Percentiles rank a stretch among this genome's conserved stretches.
These are phyloP conservation scores for Phytophthora pinifolia DNA, from an alignment of 352 stramenopile species.

Conservation along the genomic window DNA sequence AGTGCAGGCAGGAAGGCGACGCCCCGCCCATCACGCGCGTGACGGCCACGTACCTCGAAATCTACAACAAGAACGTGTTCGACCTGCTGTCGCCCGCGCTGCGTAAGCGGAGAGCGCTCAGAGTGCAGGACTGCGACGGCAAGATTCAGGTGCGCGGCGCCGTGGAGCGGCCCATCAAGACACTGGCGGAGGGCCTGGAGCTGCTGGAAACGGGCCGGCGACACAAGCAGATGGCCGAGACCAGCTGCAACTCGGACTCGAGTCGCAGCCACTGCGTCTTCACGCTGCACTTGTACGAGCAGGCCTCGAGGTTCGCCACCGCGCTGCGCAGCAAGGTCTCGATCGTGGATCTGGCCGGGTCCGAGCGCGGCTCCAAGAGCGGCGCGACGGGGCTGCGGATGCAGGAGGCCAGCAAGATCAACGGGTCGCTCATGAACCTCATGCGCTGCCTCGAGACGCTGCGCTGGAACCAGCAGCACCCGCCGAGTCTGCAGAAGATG, in stretches of 20 bases:
- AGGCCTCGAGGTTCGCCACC: slow-evolving; percentile 18
- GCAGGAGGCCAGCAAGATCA: slow-evolving; percentile 98
- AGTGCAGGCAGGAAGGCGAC: slow-evolving; percentile 40
- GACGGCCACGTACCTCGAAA: slow-evolving; percentile 96
- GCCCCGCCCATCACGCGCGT: slow-evolving; percentile 43
- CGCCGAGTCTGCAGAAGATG: slow-evolving; percentile 75
- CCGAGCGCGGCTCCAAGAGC: slow-evolving; percentile 72
- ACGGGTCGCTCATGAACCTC: slow-evolving; percentile 97
- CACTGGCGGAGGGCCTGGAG: slow-evolving; percentile 67
- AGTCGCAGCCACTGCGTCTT: slow-evolving; percentile 92
- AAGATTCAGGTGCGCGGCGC: slow-evolving; percentile 89
- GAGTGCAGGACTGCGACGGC: slow-evolving; percentile 85
- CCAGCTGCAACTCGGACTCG: slow-evolving; percentile 88
- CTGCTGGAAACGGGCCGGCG: slow-evolving; percentile 65
- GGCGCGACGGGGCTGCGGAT: slow-evolving; percentile 87
- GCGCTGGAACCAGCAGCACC: slow-evolving; percentile 90
- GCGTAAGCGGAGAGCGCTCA: slow-evolving; percentile 59
- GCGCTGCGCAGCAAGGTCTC: slow-evolving; percentile 65
- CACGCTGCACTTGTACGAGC: slow-evolving; percentile 75
- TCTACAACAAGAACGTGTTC: slow-evolving; percentile 99
- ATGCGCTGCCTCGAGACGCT: slow-evolving; percentile 96
- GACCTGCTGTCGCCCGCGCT: slow-evolving; percentile 88
- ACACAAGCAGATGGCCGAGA: slow-evolving; percentile 86
- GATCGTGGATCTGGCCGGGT: slow-evolving; percentile 96
- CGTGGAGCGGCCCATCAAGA: slow-evolving; percentile 60